phyloP scores from a whole-genome alignment of 257 asterid genomes.

The Lycium ferocissimum region DNA sequence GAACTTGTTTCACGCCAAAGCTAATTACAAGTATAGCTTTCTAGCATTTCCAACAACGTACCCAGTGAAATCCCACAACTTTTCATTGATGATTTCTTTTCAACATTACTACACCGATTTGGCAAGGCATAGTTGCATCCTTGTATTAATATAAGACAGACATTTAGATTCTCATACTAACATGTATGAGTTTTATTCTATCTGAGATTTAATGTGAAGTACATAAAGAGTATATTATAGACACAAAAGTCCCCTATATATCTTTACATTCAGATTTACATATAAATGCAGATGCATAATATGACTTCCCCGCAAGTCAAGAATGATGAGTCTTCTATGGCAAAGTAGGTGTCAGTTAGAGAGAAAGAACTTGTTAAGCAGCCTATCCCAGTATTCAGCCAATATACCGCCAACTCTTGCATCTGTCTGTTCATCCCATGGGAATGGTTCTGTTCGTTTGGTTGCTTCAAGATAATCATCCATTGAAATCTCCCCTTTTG shows the following conservation, averaged over 20 bases:
- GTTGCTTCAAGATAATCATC: slow-evolving; percentile 69
- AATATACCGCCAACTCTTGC: slow-evolving; percentile 56
- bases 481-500: slow-evolving; percentile 58
- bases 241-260: slow-evolving; percentile 2
- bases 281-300: background rate
- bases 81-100: background rate
- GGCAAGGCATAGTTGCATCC: background rate
- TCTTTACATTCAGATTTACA: slow-evolving; percentile 9
- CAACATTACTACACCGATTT: background rate
- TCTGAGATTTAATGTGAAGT: background rate
- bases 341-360: slow-evolving; percentile 30
- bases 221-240: background rate
- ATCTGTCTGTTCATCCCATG: slow-evolving; percentile 66
- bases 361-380: slow-evolving; percentile 40
- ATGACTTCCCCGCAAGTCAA: slow-evolving; percentile 1
- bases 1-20: too few relatives aligned
- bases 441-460: slow-evolving; percentile 56
- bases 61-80: too few relatives aligned
- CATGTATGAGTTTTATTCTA: background rate
- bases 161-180: background rate
- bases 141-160: background rate
- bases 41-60: background rate
- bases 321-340: background rate
- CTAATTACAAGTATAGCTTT: background rate
- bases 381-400: slow-evolving; percentile 44